Conservation (phyloP, 305 asterid genomes). For the Solanum hybrid region DNA sequence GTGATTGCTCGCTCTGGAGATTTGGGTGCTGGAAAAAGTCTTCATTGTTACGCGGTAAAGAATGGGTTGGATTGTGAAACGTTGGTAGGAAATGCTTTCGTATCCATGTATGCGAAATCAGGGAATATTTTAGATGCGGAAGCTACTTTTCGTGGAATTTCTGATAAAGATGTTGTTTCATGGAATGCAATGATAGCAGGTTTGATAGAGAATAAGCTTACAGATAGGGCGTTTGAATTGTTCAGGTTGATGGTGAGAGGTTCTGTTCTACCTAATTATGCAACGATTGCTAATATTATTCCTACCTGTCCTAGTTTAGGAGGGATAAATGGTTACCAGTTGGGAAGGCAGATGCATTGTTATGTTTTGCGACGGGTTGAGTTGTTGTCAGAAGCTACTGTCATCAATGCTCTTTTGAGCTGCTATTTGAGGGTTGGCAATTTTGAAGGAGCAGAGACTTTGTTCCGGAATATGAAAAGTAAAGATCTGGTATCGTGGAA, state of each 20-base stretch:
- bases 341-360: slow-evolving; percentile 63
- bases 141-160: slow-evolving; percentile 44
- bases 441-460: slow-evolving; percentile 34
- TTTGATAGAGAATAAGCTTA: slow-evolving; percentile 47
- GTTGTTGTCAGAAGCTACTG: slow-evolving; percentile 35
- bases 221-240: slow-evolving; percentile 36
- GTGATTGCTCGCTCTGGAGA: slow-evolving; percentile 38
- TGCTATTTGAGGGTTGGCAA: slow-evolving; percentile 56
- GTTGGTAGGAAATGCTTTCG: slow-evolving; percentile 42
- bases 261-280: slow-evolving; percentile 50
- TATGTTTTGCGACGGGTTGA: slow-evolving; percentile 49
- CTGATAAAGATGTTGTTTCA: slow-evolving; percentile 70
- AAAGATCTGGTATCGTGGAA: slow-evolving; percentile 84
- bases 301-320: slow-evolving; percentile 50
- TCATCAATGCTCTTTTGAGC: slow-evolving; percentile 62
- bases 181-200: slow-evolving; percentile 90
- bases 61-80: slow-evolving; percentile 25
- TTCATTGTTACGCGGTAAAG: slow-evolving; percentile 29
- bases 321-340: slow-evolving; percentile 13
- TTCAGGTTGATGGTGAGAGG: slow-evolving; percentile 49
- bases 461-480: slow-evolving; percentile 43
- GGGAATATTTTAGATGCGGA: slow-evolving; percentile 52
- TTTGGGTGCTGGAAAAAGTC: slow-evolving; percentile 18
- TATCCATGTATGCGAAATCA: slow-evolving; percentile 79
- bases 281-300: slow-evolving; percentile 57